Base-by-base conservation (phyloP, 805 yeast genomes). In the Zygosaccharomyces rouxii region DNA sequence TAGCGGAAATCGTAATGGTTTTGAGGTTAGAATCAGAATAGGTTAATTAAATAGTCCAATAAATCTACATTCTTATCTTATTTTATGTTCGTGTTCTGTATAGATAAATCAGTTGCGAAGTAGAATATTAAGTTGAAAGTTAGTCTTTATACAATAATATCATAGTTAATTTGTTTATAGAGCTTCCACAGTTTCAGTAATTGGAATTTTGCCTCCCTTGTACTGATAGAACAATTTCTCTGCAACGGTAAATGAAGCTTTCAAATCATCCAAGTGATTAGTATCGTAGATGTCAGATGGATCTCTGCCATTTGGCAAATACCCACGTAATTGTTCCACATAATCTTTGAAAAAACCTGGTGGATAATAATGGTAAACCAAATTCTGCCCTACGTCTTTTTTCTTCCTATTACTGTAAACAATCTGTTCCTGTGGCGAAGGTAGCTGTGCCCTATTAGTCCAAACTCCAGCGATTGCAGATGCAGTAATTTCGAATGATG, bases 391-490 rank as follows among this genome's bases (percentile, higher is more conserved):
- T 11, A 53, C 52, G 2, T 44, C 42, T 10, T 55, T 57, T 25
- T 68, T 44, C 39, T 68, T 55, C 7, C 59, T 46, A 6, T 49
- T 18, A 29, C 67, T 71, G 72, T 75, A 72, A 7, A 56, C 48
- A 16, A 46, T 48, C 56, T 76, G 79, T 21, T 71, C 75, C 23
- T 68, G 68, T 13, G 57, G 51, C 0, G 70, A 38, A 1, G 83
- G 82, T 22, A 77, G 57, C 9, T 52, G 11, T 22, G 59, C 63
- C 25, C 65, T 64, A 13, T 71, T 71, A 2, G 79, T 67, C 79
- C 81, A 79, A 3, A 77, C 74, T n/a, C 83, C 83, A 13, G 80
- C 78, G 43, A 79, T 65, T 0, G 81, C 80, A n/a, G 79, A 75
- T 1, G 80, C 78, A 41, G 70, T 64, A 1, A 75, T 67, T 55